Evolutionary conservation across 2,329 filamentous ascomycete genomes (phyloP).

Genomic region (Claviceps monticola): DNA sequence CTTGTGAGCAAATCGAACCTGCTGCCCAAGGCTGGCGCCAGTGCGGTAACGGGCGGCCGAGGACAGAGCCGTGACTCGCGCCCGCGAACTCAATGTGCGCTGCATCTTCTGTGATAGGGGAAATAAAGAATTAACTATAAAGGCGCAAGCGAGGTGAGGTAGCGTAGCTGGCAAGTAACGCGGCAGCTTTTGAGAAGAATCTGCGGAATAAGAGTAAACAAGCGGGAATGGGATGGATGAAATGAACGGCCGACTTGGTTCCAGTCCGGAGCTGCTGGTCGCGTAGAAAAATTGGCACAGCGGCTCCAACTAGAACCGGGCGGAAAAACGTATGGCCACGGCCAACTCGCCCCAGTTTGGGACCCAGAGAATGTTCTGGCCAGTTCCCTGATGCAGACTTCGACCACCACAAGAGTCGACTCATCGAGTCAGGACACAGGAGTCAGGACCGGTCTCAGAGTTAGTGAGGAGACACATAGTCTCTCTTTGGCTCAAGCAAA

Average conservation of each 20-base stretch:
- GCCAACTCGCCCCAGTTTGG: not conserved
- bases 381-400: not conserved
- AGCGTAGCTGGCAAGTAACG: conserved; percentile 9
- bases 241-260: conserved; percentile 5
- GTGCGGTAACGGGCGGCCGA: conserved; percentile 54
- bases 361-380: conserved; percentile 9
- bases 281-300: conserved; percentile 28
- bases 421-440: too few relatives aligned
- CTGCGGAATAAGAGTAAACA: conserved; percentile 5
- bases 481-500: not conserved
- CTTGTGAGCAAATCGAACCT: conserved; percentile 96
- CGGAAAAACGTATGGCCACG: conserved; percentile 21
- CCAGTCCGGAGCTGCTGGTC: conserved; percentile 5
- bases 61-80: conserved; percentile 67
- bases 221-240: not conserved
- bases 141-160: conserved; percentile 13
- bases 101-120: conserved; percentile 58
- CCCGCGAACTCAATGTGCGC: conserved; percentile 74
- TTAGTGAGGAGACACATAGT: too few relatives aligned
- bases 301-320: conserved; percentile 17
- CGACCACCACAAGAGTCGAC: not conserved
- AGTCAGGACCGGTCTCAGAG: too few relatives aligned
- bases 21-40: conserved; percentile 57
- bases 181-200: conserved; percentile 3
- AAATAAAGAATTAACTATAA: conserved; percentile 15